Conservation (phyloP, 106 monocot genomes). For the Dendrobium officinale region DNA sequence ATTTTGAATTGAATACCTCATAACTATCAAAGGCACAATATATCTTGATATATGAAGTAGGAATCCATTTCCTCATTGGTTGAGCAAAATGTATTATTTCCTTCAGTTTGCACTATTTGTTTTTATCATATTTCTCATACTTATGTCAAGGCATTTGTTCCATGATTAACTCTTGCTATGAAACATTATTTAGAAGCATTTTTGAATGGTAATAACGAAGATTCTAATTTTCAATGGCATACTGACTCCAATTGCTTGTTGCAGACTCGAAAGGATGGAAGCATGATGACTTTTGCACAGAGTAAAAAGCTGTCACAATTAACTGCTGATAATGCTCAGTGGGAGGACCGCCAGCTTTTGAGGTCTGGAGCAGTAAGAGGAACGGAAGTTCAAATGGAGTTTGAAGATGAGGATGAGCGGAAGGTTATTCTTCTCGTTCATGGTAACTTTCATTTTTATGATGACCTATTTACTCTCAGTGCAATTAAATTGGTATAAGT, state of each 20-base stretch:
- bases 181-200: neutral
- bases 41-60: neutral
- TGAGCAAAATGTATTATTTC: neutral
- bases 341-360: conserved; percentile 94
- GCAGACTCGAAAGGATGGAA: conserved; percentile 91
- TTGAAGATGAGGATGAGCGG: conserved; percentile 98
- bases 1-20: neutral
- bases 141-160: neutral
- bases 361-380: conserved; percentile 98
- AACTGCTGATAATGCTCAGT: conserved; percentile 97
- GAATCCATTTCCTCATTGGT: neutral
- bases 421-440: conserved; percentile 99
- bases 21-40: neutral
- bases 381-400: conserved; percentile 88
- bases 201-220: neutral
- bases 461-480: neutral
- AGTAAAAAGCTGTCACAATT: conserved; percentile 93
- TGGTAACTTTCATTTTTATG: conserved; percentile 38
- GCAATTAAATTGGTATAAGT: neutral
- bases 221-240: neutral
- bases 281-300: conserved; percentile 86
- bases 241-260: conserved; percentile 8
- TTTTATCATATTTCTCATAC: neutral
- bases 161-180: neutral
- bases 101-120: neutral